Base-by-base conservation (phyloP, 345 rosid genomes). In the Lumnitzera littorea region DNA sequence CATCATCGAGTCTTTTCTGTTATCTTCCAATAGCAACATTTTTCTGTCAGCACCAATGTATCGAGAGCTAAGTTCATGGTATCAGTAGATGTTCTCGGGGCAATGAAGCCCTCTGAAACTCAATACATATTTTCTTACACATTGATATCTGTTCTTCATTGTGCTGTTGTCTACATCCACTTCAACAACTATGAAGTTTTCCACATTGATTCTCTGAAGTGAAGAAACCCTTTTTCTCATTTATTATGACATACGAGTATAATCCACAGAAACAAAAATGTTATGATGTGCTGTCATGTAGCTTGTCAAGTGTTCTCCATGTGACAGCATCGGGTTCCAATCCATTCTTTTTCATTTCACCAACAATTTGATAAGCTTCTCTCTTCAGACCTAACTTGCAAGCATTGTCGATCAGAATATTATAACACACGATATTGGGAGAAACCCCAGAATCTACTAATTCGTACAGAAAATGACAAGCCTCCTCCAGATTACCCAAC, bases 281-380 rank as follows among this genome's bases (percentile, higher is more conserved):
- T 65, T 63, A 68, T 51, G 52, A 62, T 10, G 7, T 9, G 49
- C 20, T 68, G 10, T 36, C 76, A 65, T 84, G 91, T 61, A 91
- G 70, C 63, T 86, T 91, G 62, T 88, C 82, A 12, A 91, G 82
- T 70, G 78, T 83, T 73, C 95, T 72, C 96, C 96, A 88, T 47
- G 98, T 91, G 54, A 88, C 83, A 25, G 96, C 86, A 79, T 91
- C 91, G 15, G 96, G 95, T 46, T 56, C 71, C 56, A 77, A 61
- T 41, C 91, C 95, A 56, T 79, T 83, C 70, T 72, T 88, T 79
- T 67, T 79, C 90, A 88, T 84, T 70, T 91, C 98, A 25, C 75
- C 69, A 27, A 84, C 66, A 72, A 91, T 71, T 78, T 77, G 86
- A 72, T 88, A 88, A 5, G 91, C 98, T 69, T 86, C 98, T 76